A percentile compares a stretch with the other conserved stretches of the same genome.
Conservation (phyloP, 495 filamentous ascomycete genomes). For the Penicillium paradoxum region DNA sequence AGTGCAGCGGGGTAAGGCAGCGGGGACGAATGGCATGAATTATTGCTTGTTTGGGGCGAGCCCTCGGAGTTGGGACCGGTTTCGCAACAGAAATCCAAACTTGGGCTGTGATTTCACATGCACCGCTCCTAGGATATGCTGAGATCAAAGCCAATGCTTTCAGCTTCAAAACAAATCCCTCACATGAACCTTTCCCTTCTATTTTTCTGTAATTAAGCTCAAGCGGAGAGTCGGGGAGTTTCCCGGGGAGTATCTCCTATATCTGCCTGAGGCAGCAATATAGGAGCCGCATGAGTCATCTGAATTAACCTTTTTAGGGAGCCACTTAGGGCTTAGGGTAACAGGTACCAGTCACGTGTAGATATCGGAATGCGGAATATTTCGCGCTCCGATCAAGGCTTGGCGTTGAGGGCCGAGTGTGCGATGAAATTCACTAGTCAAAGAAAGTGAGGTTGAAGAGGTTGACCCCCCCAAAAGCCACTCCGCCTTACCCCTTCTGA, state of each 20-base stretch:
- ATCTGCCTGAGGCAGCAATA: constrained; percentile 9
- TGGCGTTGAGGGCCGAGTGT: constrained; percentile 41
- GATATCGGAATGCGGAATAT: constrained; percentile 23
- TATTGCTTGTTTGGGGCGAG: constrained; percentile 28
- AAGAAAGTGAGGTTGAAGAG: constrained; percentile 37
- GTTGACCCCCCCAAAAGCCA: constrained; percentile 37
- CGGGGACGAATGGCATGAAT: constrained; percentile 37
- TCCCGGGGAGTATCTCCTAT: background rate
- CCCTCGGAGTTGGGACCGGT: constrained; percentile 15
- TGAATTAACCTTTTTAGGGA: background rate
- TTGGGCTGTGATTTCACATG: background rate
- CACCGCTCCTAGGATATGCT: background rate
- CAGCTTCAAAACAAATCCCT: background rate
- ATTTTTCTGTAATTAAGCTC: constrained; percentile 5
- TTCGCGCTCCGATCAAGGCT: constrained; percentile 23
- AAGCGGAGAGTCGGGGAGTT: constrained; percentile 8
- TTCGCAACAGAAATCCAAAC: constrained; percentile 2
- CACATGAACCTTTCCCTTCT: constrained; percentile 1
- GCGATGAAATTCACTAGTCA: constrained; percentile 47
- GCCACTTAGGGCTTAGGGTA: constrained; percentile 24
- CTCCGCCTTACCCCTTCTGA: constrained; percentile 29
- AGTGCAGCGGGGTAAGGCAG: constrained; percentile 36
- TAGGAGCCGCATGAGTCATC: constrained; percentile 9
- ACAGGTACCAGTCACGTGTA: constrained; percentile 26
- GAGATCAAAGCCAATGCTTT: background rate